phyloP scores from a whole-genome alignment of 1,284 basidiomycete species.

The Wolfiporia cocos region DNA sequence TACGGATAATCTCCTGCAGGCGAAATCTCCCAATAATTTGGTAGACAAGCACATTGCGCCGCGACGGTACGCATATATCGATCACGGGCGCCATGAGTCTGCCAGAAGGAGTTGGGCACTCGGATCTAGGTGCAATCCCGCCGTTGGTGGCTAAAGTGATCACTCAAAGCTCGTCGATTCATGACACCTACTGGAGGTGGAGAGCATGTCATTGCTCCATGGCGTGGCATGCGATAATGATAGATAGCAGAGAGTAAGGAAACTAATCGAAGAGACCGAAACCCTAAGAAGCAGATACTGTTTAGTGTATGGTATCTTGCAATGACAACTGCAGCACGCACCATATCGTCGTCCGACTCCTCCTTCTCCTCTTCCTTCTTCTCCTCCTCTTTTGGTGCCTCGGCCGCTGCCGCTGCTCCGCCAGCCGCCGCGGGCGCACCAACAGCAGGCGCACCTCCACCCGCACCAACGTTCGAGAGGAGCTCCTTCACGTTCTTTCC shows the following conservation, averaged over 20 bases:
- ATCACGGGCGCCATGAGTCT: too few relatives aligned
- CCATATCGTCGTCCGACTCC: slow-evolving; percentile 91
- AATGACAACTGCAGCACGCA: slow-evolving; percentile 32
- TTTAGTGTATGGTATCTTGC: neutral
- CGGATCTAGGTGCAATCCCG: too few relatives aligned
- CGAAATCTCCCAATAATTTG: too few relatives aligned
- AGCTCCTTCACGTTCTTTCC: slow-evolving; percentile 97
- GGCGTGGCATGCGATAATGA: neutral
- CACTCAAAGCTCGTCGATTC: too few relatives aligned
- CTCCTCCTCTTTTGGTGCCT: slow-evolving; percentile 58
- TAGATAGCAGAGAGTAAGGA: slow-evolving; percentile 1
- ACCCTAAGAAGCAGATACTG: slow-evolving; percentile 37
- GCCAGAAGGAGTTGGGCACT: too few relatives aligned
- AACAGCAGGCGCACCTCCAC: slow-evolving; percentile 74
- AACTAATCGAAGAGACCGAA: slow-evolving; percentile 79
- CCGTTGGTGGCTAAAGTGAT: too few relatives aligned
- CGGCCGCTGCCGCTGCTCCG: slow-evolving; percentile 55
- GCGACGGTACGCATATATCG: too few relatives aligned
- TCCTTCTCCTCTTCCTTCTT: slow-evolving; percentile 85
- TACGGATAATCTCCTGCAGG: too few relatives aligned
- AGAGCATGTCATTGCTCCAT: slow-evolving; percentile 1
- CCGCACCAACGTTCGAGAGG: slow-evolving; percentile 85
- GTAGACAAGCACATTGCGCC: too few relatives aligned
- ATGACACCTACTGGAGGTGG: too few relatives aligned
- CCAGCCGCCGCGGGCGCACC: slow-evolving; percentile 50